These are phyloP conservation scores for Haplosporangium sp. DNA, from an alignment of 371 early-diverging fungal genomes.

Conservation along the genomic window DNA sequence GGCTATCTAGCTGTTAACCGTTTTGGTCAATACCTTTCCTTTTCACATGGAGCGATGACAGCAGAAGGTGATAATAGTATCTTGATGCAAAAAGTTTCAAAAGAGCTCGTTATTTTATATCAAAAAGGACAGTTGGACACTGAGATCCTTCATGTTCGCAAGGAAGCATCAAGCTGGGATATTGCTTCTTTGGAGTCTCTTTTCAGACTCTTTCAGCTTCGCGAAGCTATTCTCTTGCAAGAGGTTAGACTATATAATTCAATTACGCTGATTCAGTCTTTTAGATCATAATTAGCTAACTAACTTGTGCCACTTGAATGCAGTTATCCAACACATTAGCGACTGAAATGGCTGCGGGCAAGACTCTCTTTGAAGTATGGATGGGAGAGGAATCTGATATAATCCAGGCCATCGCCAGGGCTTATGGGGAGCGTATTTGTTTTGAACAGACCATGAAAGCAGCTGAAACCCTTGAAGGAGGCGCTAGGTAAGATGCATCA, in stretches of 20 bases:
- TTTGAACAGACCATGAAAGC: slow-evolving; percentile 63
- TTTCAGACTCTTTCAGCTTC: slow-evolving; percentile 61
- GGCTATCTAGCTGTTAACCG: slow-evolving; percentile 74
- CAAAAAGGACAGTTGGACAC: slow-evolving; percentile 60
- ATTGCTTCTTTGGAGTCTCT: slow-evolving; percentile 56
- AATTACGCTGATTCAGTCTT: no score
- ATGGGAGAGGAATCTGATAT: slow-evolving; percentile 76
- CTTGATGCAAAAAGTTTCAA: slow-evolving; percentile 79
- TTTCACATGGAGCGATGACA: slow-evolving; percentile 72
- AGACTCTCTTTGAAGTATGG: slow-evolving; percentile 75
- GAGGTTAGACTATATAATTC: slow-evolving; percentile 41
- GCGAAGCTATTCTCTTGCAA: slow-evolving; percentile 62
- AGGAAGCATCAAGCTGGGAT: slow-evolving; percentile 58
- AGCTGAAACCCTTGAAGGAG: slow-evolving; percentile 42
- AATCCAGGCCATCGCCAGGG: slow-evolving; percentile 70
- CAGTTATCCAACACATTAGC: slow-evolving; percentile 15
- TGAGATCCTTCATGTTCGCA: slow-evolving; percentile 47
- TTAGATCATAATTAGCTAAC: no score
- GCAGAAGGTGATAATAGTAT: slow-evolving; percentile 85
- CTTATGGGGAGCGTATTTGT: slow-evolving; percentile 75
- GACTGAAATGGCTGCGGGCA: slow-evolving; percentile 62
- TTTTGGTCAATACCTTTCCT: slow-evolving; percentile 64
- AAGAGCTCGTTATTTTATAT: slow-evolving; percentile 72
- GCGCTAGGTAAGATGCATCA: slow-evolving; percentile 51
- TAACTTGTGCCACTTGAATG: no score